Evolutionary conservation across 2,329 filamentous ascomycete species (phyloP).

Genomic region (Botrytis fabae): DNA sequence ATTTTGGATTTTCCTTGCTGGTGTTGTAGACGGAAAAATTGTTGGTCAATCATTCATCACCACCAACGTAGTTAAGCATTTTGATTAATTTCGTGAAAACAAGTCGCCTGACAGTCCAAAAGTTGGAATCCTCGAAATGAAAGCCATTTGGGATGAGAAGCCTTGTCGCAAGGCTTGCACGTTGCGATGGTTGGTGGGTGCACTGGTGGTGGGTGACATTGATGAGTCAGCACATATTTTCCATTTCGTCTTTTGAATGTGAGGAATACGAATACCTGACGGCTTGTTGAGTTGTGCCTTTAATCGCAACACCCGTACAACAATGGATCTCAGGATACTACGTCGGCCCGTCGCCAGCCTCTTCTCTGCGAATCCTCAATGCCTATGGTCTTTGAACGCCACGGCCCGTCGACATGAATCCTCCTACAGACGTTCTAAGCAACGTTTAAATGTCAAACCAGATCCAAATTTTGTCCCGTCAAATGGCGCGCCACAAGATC

Average conservation of each 20-base stretch:
- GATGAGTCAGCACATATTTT: slow-evolving; percentile 16
- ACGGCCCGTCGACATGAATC: slow-evolving; percentile 40
- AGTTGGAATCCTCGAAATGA: not conserved
- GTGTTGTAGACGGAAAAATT: not conserved
- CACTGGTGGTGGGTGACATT: not conserved
- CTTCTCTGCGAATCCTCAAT: slow-evolving; percentile 35
- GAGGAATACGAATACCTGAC: not conserved
- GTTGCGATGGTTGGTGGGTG: not conserved
- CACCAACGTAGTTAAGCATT: not conserved
- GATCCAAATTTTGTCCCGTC: slow-evolving; percentile 57
- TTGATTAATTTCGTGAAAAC: slow-evolving; percentile 6
- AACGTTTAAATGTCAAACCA: slow-evolving; percentile 53
- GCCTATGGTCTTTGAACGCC: slow-evolving; percentile 35
- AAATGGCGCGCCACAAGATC: slow-evolving; percentile 43
- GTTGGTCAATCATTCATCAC: not conserved
- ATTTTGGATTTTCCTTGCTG: not conserved
- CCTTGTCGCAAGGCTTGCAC: not conserved
- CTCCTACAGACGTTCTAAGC: slow-evolving; percentile 40
- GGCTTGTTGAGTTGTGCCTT: not conserved
- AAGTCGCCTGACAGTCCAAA: slow-evolving; percentile 8
- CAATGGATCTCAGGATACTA: slow-evolving; percentile 39
- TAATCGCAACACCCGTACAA: slow-evolving; percentile 13
- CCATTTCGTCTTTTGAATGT: not conserved
- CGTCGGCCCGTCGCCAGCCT: slow-evolving; percentile 37
- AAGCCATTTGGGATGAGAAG: not conserved